These are phyloP conservation scores for Tetragonia tetragonoides DNA, from an alignment of 148 eudicot species.

Conservation along the genomic window DNA sequence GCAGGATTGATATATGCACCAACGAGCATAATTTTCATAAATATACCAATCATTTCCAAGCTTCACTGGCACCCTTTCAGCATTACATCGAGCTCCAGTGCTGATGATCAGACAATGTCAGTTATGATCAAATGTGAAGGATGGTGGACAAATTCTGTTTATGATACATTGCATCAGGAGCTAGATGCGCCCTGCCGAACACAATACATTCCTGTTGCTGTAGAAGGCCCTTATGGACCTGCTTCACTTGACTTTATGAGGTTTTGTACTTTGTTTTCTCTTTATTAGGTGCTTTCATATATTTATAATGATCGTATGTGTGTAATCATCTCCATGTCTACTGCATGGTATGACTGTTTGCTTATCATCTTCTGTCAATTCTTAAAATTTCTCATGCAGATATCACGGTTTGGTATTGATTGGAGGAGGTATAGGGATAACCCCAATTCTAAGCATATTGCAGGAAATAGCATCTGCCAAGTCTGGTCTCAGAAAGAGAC, in stretches of 20 bases:
- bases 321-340: neutral
- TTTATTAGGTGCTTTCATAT: too few species aligned
- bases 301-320: neutral
- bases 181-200: constrained; percentile 25
- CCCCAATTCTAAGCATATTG: constrained; percentile 83
- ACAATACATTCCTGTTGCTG: constrained; percentile 46
- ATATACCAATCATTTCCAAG: constrained; percentile 72
- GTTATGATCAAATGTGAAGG: constrained; percentile 77
- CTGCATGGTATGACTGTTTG: neutral
- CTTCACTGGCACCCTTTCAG: constrained; percentile 88
- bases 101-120: constrained; percentile 56
- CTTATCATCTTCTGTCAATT: neutral
- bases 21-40: constrained; percentile 70
- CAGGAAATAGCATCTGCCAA: constrained; percentile 42
- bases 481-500: constrained; percentile 20
- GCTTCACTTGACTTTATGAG: constrained; percentile 54
- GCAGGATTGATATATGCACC: constrained; percentile 69
- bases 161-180: constrained; percentile 36
- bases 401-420: constrained; percentile 62
- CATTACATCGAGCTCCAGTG: constrained; percentile 61
- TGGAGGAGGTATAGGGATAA: constrained; percentile 87
- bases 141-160: constrained; percentile 67
- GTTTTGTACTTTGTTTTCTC: constrained; percentile 22
- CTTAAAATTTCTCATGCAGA: constrained; percentile 35
- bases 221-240: constrained; percentile 96